Evolutionary conservation across 73 alveolate species (phyloP), one percentile per base, ranked within the genome.

Genomic region (Paramecium octaurelia): DNA sequence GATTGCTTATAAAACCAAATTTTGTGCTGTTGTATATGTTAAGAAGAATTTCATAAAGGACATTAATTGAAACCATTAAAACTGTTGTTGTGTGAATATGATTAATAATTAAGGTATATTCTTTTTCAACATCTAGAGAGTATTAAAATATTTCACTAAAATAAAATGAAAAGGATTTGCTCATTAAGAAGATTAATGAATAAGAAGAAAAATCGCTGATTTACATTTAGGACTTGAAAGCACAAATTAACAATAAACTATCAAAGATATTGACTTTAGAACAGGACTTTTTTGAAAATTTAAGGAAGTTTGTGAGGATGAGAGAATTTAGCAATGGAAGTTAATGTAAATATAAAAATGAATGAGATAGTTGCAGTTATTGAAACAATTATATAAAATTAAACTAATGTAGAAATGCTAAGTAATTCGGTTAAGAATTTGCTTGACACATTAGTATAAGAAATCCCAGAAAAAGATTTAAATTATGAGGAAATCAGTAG

Each of bases 1-100:
- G 70, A 80, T 31, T 80, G 91, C 12, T 14, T 16, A 18, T 18
- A 42, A 21, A 80, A 24, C 27, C 10, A 31, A 73, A 73, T 73
- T 42, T 48, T 80, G 27, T 40, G 46, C 46, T 80, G 91, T 23
- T 80, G 91, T 35, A 44, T 80, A 8, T 80, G 91, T 48, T 29
- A 42, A 42, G 87, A 73, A 43, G 87, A 73, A 34, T 36, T 35
- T 18, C 91, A 80, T 80, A 80, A 80, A 44, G 91, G 91, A 23
- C 91, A 80, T 48, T 9, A 80, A 23, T 43, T 80, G 14, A 80
- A 80, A 46, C 91, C 91, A 8, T 27, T 80, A 23, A 80, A 80
- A 80, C 43, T 80, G 8, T 24, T 80, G 6, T 48, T 80, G 75
- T 80, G 91, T 23, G 91, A 80, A 43, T 80, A 80, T 35, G 91